Base-by-base conservation (phyloP, 139 green algal species). In the Chlamydomonas sp. region DNA sequence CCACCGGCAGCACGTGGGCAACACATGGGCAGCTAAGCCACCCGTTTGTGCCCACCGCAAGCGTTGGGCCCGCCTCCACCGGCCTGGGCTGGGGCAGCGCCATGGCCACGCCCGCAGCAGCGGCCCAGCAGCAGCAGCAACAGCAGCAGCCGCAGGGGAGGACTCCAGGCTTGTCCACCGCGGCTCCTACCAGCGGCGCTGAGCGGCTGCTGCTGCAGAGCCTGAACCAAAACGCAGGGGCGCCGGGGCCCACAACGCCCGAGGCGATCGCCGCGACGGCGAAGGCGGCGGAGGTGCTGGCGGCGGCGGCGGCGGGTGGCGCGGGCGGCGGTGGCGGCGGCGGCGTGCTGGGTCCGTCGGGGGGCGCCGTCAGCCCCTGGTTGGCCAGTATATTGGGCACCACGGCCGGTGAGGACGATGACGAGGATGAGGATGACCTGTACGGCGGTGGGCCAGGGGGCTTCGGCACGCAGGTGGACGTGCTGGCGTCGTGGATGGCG, bases 401-500 rank as follows among this genome's bases (percentile, higher is more conserved):
- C 59, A 60, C 0, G n/a, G 67, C 57, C 61, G 61, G 57, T 17
- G 68, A 69, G 4, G 68, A 60, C 6, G 68, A 86, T 60, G 78
- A 80, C 3, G 83, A 81, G 1, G 74, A n/a, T 4, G 73, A 76
- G 2, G 62, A 60, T 5, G 60, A 86, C 74, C 69, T 77, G 72
- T 77, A 60, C 12, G 74, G 74, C 49, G 71, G 63, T 6, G 15
- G 61, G 16, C 49, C 17, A 66, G 66, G 49, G 0, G 58, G 7
- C 3, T 20, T 60, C 20, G 63, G 10, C 10, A 9, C 73, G 9
- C 72, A 90, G 63, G 78, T 85, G 62, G 78, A 90, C 69, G 78
- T 80, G 17, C 72, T 85, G 85, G 78, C 80, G 0, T 20, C 14
- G 31, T 88, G 83, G 83, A 76, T 81, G 72, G 63, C 75, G 9